Base-by-base conservation (phyloP, 768 basidiomycete species). In the Mycena vitilis region DNA sequence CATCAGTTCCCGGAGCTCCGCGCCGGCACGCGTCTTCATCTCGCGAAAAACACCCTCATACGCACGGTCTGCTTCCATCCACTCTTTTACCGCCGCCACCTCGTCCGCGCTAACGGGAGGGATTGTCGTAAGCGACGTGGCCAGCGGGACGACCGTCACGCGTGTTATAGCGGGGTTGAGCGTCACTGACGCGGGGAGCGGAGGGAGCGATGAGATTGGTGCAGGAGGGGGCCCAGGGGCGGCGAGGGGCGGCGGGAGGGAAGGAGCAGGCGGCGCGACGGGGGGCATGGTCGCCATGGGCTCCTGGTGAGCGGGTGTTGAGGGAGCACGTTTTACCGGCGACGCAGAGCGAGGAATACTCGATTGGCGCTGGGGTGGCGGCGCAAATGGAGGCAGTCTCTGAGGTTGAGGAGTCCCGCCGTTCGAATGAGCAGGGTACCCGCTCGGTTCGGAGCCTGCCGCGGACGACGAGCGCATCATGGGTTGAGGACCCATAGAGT, bases 21-120 rank as follows among this genome's bases (percentile, higher is more conserved):
- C 83, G 22, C 74, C 72, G 83, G 87, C 86, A 30, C 87, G 81
- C 22, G 81, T 81, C 63, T 85, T 83, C 84, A 88, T 89, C 56
- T 77, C 78, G 59, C 83, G 82, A 68, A 81, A 83, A 9, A 80
- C 74, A 6, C 72, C 78, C 38, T 91, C 88, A 70, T 92, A 90
- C 69, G 81, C 85, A 56, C 83, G 80, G 73, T 95, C 94, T 55
- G 73, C 78, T 69, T 82, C 79, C 84, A 92, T 88, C 92, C 92
- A 94, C 48, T 64, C 76, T 72, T 90, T 79, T 52, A 94, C 78
- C 47, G 84, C 73, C 25, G 61, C 65, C 30, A 92, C 85, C 75
- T 94, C 90, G 2, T 76, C 75, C 10, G 81, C 76, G 9, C 73
- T 68, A 20, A 96, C 79, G 0, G 84, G 74, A 3, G 89, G 91